These are phyloP conservation scores for Tolypocladium nubicola DNA, from an alignment of 2,329 filamentous ascomycete genomes.

Conservation along the genomic window DNA sequence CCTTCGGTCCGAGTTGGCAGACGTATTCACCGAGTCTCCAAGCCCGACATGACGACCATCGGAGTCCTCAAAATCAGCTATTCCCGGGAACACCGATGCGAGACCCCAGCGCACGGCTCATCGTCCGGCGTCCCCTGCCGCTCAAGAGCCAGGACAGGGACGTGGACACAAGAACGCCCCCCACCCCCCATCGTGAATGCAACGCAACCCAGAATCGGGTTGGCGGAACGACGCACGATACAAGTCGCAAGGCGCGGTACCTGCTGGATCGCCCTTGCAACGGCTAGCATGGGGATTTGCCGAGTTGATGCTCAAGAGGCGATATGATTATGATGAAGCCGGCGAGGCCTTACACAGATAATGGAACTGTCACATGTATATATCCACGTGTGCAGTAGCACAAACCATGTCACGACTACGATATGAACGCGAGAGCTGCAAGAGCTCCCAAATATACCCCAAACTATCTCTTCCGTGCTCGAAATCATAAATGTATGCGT, in stretches of 20 bases:
- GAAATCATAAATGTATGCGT: not conserved
- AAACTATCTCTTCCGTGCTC: not conserved
- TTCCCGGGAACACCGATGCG: not conserved
- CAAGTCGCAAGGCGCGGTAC: not conserved
- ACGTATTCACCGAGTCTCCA: slow-evolving; percentile 13
- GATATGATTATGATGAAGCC: not conserved
- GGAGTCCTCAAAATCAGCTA: not conserved
- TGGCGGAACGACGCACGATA: not conserved
- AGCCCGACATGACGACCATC: slow-evolving; percentile 10
- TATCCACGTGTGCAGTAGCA: not conserved
- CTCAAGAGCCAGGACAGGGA: not conserved
- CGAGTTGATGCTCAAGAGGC: not conserved
- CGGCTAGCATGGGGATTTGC: not conserved
- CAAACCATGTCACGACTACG: not conserved
- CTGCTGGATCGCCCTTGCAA: not conserved
- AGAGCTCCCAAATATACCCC: not conserved
- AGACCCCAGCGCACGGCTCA: not conserved
- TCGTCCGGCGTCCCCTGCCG: not conserved
- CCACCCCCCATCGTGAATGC: not conserved
- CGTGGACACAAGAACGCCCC: not conserved
- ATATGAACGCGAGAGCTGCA: not conserved
- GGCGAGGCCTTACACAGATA: not conserved
- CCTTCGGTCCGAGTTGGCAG: slow-evolving; percentile 23
- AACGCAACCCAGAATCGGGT: not conserved
- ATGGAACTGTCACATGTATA: not conserved